Conservation (phyloP, 331 rosid species). For the Pyracantha coccinea region DNA sequence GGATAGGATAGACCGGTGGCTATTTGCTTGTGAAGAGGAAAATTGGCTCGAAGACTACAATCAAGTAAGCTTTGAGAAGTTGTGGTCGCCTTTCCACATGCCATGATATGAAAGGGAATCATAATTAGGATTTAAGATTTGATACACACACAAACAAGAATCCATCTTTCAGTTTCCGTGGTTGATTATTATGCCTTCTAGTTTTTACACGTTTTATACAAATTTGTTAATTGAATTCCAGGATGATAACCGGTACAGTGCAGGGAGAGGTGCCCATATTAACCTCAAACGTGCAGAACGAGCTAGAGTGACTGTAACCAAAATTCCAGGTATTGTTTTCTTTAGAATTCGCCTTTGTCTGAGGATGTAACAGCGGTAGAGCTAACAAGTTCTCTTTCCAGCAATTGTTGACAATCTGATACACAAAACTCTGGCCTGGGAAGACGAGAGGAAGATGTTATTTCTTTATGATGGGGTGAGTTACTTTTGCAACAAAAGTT, state of each 20-base stretch:
- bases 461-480: conserved; percentile 97
- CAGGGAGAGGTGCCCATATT: conserved; percentile 91
- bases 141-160: background rate
- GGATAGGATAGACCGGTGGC: conserved; percentile 89
- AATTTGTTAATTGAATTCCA: conserved; percentile 27
- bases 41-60: conserved; percentile 92
- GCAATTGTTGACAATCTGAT: conserved; percentile 86
- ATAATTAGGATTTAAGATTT: background rate
- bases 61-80: conserved; percentile 49
- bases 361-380: background rate
- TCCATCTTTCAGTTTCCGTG: background rate
- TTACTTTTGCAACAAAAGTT: conserved; percentile 9
- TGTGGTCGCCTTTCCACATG: background rate
- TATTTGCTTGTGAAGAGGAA: conserved; percentile 94
- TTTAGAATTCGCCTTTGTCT: background rate
- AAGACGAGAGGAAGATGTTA: conserved; percentile 54
- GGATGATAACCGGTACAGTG: conserved; percentile 82
- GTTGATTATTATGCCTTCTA: conserved; percentile 12
- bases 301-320: conserved; percentile 70
- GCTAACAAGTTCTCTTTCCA: conserved; percentile 41
- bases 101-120: background rate
- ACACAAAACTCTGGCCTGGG: conserved; percentile 74
- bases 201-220: conserved; percentile 16
- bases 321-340: conserved; percentile 79
- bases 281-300: conserved; percentile 96